phyloP scores from a whole-genome alignment of 2,329 filamentous ascomycete species.

The Colletotrichum liriopes region DNA sequence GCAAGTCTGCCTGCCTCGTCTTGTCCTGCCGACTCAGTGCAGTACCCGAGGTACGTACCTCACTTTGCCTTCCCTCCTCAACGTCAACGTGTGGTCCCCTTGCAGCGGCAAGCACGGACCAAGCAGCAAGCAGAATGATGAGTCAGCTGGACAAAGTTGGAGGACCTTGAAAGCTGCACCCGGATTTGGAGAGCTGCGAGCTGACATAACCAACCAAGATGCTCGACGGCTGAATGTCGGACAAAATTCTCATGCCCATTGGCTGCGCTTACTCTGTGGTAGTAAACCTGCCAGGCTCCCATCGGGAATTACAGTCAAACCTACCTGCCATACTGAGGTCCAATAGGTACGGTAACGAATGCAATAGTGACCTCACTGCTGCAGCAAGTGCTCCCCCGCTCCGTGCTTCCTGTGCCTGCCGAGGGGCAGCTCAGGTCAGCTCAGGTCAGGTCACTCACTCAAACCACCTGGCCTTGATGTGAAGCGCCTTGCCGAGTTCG shows the following conservation, averaged over 20 bases:
- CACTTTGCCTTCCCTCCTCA: constrained; percentile 13
- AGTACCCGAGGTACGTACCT: constrained; percentile 24
- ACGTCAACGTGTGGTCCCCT: neutral
- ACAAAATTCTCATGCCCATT: neutral
- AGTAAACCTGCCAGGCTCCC: too few species aligned
- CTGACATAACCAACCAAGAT: neutral
- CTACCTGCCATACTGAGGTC: too few species aligned
- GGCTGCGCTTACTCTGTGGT: too few species aligned
- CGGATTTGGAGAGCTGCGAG: neutral
- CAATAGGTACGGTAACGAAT: neutral
- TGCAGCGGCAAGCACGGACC: constrained; percentile 8
- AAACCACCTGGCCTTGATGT: neutral
- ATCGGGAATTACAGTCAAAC: too few species aligned
- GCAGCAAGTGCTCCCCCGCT: neutral
- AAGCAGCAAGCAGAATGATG: neutral
- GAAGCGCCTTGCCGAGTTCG: neutral
- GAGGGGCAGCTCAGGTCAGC: neutral
- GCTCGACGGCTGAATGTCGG: neutral
- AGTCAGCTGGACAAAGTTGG: constrained; percentile 11
- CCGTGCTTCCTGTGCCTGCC: neutral
- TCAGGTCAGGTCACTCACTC: neutral
- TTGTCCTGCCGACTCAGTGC: constrained; percentile 37
- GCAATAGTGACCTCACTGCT: neutral
- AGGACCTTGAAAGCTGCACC: constrained; percentile 7
- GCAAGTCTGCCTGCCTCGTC: constrained; percentile 58